Evolutionary conservation across 306 rosid genomes (phyloP), one percentile per base, ranked within the genome.

Genomic region (Prunus mira): DNA sequence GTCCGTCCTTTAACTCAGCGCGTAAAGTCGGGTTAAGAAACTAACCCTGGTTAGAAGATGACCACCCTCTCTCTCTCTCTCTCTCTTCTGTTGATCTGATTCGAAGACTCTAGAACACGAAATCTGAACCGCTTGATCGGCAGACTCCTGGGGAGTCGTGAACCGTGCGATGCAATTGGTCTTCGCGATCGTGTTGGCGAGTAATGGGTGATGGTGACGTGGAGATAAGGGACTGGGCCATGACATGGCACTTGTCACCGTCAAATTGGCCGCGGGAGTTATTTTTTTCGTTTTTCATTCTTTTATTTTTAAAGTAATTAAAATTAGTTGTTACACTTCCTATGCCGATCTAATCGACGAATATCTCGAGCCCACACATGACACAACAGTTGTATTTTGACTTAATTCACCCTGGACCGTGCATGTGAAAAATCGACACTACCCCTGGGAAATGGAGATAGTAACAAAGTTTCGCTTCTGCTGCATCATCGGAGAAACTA

Each of bases 31-130:
- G 88, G 91, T 86, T 87, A 83, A 46, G 11, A 18, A 38, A 24
- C 80, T 28, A 78, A 85, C 82, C 81, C 34, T 24, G 85, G 97
- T 91, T 88, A 83, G 67, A 43, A 75, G 9, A 57, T 77, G 78
- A 89, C 88, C 85, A 25, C 41, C 25, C 64, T 27, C 12, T 47
- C 51, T 30, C 32, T 76, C 73, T 65, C 68, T 79, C 58, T 34
- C 58, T 12, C 6, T 43, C 67, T 25, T 62, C 55, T 25, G n/a
- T 69, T 20, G 57, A 3, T 43, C 45, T 8, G 69, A 19, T 79
- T 69, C 74, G 97, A 95, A 95, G 88, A 68, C 82, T 89, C 97
- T 85, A 86, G 96, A 95, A 91, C 24, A 15, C 64, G 76, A 0
- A 22, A 75, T 74, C 9, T 2, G 20, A 30, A 58, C 91, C 97